Percentiles rank a stretch among this genome's conserved stretches.
phyloP scores from a whole-genome alignment of 805 yeast species.

The Kuraishia ogatae region DNA sequence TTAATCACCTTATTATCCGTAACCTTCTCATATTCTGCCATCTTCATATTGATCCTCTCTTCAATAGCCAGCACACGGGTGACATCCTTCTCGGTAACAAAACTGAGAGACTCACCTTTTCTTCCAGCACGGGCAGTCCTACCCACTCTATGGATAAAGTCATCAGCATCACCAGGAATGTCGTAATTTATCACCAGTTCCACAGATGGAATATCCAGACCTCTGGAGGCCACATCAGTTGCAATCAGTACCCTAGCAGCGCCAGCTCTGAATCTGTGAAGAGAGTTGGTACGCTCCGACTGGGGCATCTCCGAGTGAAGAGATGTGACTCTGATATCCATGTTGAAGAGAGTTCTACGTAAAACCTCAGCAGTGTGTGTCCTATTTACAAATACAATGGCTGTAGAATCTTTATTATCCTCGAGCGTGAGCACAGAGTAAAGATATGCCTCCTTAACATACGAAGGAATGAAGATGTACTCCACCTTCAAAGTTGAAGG shows the following conservation, averaged over 20 bases:
- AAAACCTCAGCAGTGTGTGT: conserved; percentile 85
- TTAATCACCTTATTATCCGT: conserved; percentile 74
- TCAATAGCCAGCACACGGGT: conserved; percentile 78
- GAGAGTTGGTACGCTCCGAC: conserved; percentile 78
- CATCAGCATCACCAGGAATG: conserved; percentile 78
- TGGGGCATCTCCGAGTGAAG: conserved; percentile 95
- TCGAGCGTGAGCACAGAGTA: conserved; percentile 58
- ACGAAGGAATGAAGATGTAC: conserved; percentile 74
- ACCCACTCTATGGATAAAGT: conserved; percentile 84
- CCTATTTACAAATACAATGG: conserved; percentile 85
- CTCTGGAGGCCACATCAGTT: conserved; percentile 92
- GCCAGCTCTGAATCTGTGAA: conserved; percentile 88
- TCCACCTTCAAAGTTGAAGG: conserved; percentile 62
- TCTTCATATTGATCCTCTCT: conserved; percentile 68
- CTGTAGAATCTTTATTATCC: conserved; percentile 55
- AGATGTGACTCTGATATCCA: conserved; percentile 80
- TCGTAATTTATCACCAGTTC: conserved; percentile 73
- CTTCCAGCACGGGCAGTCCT: conserved; percentile 98
- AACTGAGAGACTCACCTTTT: conserved; percentile 71
- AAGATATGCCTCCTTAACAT: conserved; percentile 85
- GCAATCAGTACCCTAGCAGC: conserved; percentile 92
- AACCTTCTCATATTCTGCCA: conserved; percentile 65
- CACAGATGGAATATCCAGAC: conserved; percentile 75
- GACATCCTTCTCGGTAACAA: conserved; percentile 83
- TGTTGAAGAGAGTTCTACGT: conserved; percentile 61